These are phyloP conservation scores for Fusarium sp. DNA, from an alignment of 2,329 filamentous ascomycete species.

Conservation along the genomic window DNA sequence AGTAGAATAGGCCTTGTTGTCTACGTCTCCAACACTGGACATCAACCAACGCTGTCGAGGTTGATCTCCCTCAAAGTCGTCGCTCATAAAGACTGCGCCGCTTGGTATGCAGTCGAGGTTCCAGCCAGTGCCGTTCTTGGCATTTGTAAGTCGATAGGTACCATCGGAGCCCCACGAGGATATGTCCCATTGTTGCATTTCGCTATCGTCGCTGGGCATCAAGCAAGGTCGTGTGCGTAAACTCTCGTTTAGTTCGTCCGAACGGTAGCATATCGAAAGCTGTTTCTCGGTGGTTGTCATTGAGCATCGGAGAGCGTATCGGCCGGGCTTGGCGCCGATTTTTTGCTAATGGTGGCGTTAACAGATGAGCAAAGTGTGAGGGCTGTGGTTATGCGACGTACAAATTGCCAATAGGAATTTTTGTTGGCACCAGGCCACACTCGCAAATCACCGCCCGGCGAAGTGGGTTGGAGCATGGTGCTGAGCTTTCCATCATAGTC, in stretches of 20 bases:
- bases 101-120: conserved; percentile 54
- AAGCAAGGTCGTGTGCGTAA: conserved; percentile 52
- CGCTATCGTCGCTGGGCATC: conserved; percentile 41
- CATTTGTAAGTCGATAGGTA: conserved; percentile 53
- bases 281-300: conserved; percentile 50
- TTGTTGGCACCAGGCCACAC: conserved; percentile 33
- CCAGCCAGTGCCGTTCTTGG: conserved; percentile 52
- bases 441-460: conserved; percentile 36
- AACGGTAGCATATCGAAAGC: conserved; percentile 50
- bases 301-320: conserved; percentile 52
- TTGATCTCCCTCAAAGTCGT: conserved; percentile 45
- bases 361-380: rapidly evolving
- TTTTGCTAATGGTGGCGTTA: conserved; percentile 46
- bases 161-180: conserved; percentile 48
- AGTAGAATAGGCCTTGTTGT: conserved; percentile 54
- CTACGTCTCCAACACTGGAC: conserved; percentile 49
- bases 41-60: conserved; percentile 55
- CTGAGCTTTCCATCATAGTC: conserved; percentile 44
- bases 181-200: conserved; percentile 55
- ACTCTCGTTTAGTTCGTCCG: conserved; percentile 41
- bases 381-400: background rate
- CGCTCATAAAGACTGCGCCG: conserved; percentile 52
- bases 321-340: conserved; percentile 45
- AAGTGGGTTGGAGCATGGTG: conserved; percentile 38
- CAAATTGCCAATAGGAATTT: conserved; percentile 34